Evolutionary conservation across 495 filamentous ascomycete species (phyloP), one percentile per base, ranked within the genome.

Genomic region (Penicillium dipodomyicola): DNA sequence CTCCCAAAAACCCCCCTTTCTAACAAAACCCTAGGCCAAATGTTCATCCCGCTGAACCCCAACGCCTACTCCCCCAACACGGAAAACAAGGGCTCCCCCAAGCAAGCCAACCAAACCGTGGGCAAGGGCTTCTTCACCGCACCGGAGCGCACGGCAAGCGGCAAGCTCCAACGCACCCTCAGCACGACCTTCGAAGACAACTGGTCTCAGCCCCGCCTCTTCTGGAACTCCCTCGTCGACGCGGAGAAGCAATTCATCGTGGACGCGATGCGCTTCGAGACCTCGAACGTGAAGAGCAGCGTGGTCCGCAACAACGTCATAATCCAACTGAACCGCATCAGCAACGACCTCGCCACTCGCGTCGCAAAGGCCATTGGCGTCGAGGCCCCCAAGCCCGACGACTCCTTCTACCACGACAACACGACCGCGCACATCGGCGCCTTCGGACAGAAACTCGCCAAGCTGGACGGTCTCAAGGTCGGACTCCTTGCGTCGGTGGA

Each of bases 181-280:
- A 85, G 84, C 41, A 69, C 84, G 0, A 87, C 84, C 12, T 91
- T 92, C 69, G 68, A 81, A 37, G 88, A 92, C 70, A 83, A 84
- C 71, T 93, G 87, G 87, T 83, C 83, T 4, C 89, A 92, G 64
- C 82, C 87, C 0, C 82, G 89, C 3, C 77, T 91, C 8, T 88
- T 91, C 73, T 91, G 80, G 79, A 90, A 91, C 80, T 90, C 87
- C 1, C 80, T 92, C 43, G 67, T 80, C 6, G 76, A 81, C 8
- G 80, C 82, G 0, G 89, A 91, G 63, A 82, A 91, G 66, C 89
- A 92, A 65, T 87, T 90, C 69, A 66, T 90, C 54, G 78, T 92
- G 70, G 87, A 92, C 71, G 88, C 87, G 1, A 83, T 90, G 55
- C 86, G 89, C 27, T 92, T 92, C 70, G 88, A 92, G 68, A 73